Evolutionary conservation across 1,139 yeast genomes (phyloP), one percentile per base, ranked within the genome.

Genomic region (Lodderomyces elongisporus): DNA sequence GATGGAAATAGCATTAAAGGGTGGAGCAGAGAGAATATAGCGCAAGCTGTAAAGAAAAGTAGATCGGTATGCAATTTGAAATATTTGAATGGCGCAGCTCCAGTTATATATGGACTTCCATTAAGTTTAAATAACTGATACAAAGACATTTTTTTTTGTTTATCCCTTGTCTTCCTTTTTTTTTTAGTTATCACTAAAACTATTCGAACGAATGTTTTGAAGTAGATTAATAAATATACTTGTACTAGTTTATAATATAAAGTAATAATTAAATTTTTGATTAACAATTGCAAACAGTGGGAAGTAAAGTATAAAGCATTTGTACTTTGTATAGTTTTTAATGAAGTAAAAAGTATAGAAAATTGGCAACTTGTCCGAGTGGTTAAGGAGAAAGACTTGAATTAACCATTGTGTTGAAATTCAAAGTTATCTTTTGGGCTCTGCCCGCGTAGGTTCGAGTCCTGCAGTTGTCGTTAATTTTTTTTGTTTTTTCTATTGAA

Each of bases 41-140:
- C 48, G n/a, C 29, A 38, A 23, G 41, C 48, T 17, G 49, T 52
- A 3, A 52, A 65, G 4, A 46, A 51, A 27, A 74, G 94, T 27
- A 66, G 96, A 48, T 39, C 27, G 51, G 54, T 34, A 44, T 59
- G 33, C 56, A 60, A 24, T 21, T 34, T 39, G 29, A 51, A 40
- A 26, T 55, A 55, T 33, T 45, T 59, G 30, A 59, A 60, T 41
- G 64, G 65, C 3, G 44, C 61, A 17, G 62, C 66, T 1, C 65
- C 66, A 3, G 41, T 58, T 8, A 49, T 59, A 5, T 60, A 58
- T 42, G 63, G 64, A 2, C 43, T 56, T 17, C 58, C 60, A 6
- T 43, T 53, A 21, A 24, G 14, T 24, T 9, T 24, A 24, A 7
- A 6, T 20, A 10, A n/a, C n/a, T n/a, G n/a, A n/a, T n/a, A n/a